These are phyloP conservation scores for Orobanche coerulescens DNA, from an alignment of 257 asterid genomes.

Conservation along the genomic window DNA sequence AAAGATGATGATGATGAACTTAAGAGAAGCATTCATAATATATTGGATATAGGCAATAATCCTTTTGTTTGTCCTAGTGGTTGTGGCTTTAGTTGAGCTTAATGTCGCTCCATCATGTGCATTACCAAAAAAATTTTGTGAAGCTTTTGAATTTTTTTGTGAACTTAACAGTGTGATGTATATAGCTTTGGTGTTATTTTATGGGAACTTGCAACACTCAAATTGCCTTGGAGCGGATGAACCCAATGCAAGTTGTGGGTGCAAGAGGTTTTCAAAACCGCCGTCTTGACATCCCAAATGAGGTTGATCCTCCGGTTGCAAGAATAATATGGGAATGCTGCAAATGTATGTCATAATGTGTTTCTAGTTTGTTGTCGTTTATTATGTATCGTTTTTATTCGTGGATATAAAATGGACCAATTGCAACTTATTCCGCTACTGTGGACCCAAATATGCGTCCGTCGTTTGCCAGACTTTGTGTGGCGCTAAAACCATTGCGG, in stretches of 20 bases:
- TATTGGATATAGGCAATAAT: background rate
- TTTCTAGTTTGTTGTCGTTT: no score
- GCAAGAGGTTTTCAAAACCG: conserved; percentile 98
- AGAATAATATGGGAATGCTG: conserved; percentile 98
- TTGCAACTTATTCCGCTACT: conserved; percentile 12
- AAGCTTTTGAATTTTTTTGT: background rate
- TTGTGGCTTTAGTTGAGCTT: conserved; percentile 7
- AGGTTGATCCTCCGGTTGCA: conserved; percentile 85
- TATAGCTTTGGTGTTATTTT: conserved; percentile 95
- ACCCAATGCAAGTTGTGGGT: conserved; percentile 99
- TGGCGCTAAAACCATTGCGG: conserved; percentile 85
- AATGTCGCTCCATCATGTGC: background rate
- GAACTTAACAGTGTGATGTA: conserved; percentile 67
- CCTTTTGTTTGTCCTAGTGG: background rate
- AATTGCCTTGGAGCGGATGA: conserved; percentile 98
- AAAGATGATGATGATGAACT: conserved; percentile 4
- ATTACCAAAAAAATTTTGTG: background rate
- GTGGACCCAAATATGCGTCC: conserved; percentile 95
- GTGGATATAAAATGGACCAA: conserved; percentile 5
- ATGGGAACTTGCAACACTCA: conserved; percentile 95
- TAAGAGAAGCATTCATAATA: background rate
- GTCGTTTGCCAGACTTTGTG: conserved; percentile 76
- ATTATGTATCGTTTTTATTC: no score
- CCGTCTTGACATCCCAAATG: conserved; percentile 95
- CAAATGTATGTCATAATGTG: conserved; percentile 46